phyloP scores from a whole-genome alignment of 768 basidiomycete species.

The Trametes elegans region DNA sequence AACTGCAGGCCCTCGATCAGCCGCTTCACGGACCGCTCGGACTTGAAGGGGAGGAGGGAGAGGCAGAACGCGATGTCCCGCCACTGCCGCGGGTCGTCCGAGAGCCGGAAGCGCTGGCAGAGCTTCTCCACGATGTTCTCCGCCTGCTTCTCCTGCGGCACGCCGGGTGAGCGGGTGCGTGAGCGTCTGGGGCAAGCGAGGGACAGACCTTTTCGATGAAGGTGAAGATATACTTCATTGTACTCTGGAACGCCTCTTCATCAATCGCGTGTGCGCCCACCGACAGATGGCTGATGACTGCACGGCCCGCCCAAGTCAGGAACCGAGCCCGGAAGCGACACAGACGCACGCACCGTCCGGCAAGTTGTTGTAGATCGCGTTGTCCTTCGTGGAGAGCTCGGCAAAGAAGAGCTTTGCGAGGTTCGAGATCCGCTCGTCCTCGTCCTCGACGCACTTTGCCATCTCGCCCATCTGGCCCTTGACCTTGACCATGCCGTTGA shows the following conservation, averaged over 20 bases:
- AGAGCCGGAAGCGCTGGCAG: slow-evolving; percentile 90
- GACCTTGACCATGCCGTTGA: slow-evolving; percentile 99
- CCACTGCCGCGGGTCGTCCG: slow-evolving; percentile 93
- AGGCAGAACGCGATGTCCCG: slow-evolving; percentile 96
- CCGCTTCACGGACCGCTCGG: slow-evolving; percentile 94
- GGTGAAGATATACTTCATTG: slow-evolving; percentile 91
- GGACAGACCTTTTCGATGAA: slow-evolving; percentile 90
- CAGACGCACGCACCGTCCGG: slow-evolving; percentile 70
- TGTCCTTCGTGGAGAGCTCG: slow-evolving; percentile 94
- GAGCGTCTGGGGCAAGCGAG: background rate
- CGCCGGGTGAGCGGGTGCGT: background rate
- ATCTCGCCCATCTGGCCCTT: slow-evolving; percentile 99
- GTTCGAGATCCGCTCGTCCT: slow-evolving; percentile 82
- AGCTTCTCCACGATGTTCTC: slow-evolving; percentile 97
- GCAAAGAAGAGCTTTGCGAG: slow-evolving; percentile 98
- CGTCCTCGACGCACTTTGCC: slow-evolving; percentile 98
- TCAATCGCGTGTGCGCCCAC: slow-evolving; percentile 89
- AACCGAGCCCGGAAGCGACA: background rate
- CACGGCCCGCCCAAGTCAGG: background rate
- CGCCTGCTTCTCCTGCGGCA: slow-evolving; percentile 88
- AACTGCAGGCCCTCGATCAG: slow-evolving; percentile 88
- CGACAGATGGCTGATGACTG: slow-evolving; percentile 93
- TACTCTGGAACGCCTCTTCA: slow-evolving; percentile 89
- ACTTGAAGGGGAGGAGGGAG: slow-evolving; percentile 93
- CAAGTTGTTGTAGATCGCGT: slow-evolving; percentile 98